These are phyloP conservation scores for Picochlorum sp. DNA, from an alignment of 139 green algal species.

Conservation along the genomic window DNA sequence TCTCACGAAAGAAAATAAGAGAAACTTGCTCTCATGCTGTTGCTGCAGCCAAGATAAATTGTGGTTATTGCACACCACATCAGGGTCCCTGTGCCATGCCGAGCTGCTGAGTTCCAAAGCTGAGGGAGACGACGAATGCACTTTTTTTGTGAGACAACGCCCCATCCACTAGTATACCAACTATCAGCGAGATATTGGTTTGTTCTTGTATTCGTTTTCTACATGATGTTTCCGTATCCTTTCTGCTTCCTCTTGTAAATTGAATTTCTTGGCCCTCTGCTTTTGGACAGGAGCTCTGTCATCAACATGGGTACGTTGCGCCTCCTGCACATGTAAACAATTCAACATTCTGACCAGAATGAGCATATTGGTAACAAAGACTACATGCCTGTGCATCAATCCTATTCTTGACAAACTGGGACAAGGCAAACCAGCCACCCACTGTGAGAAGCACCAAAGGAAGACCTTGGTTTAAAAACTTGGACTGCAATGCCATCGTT, in stretches of 20 bases:
- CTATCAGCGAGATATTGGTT: background rate
- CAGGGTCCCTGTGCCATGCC: background rate
- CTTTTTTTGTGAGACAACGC: constrained; percentile 5
- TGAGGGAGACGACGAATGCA: background rate
- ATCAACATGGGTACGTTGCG: constrained; percentile 17
- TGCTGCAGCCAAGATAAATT: constrained; percentile 33
- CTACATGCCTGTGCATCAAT: constrained; percentile 21
- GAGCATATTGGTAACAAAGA: no score
- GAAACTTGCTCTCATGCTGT: constrained; percentile 23
- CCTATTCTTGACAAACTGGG: constrained; percentile 19
- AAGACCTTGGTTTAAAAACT: constrained; percentile 24
- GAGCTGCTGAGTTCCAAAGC: background rate
- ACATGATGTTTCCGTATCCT: background rate
- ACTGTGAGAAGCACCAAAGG: constrained; percentile 22
- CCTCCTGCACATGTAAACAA: constrained; percentile 17
- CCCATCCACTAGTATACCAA: background rate
- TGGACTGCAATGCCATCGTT: constrained; percentile 6
- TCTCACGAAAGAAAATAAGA: constrained; percentile 18
- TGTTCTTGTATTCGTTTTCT: background rate
- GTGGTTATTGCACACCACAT: background rate
- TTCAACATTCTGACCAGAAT: no score
- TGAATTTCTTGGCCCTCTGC: constrained; percentile 32
- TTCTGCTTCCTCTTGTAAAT: constrained; percentile 24
- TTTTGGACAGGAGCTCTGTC: constrained; percentile 19
- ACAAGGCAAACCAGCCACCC: constrained; percentile 18